Base-by-base conservation (phyloP, 805 yeast species). In the Myxozyma udenii region DNA sequence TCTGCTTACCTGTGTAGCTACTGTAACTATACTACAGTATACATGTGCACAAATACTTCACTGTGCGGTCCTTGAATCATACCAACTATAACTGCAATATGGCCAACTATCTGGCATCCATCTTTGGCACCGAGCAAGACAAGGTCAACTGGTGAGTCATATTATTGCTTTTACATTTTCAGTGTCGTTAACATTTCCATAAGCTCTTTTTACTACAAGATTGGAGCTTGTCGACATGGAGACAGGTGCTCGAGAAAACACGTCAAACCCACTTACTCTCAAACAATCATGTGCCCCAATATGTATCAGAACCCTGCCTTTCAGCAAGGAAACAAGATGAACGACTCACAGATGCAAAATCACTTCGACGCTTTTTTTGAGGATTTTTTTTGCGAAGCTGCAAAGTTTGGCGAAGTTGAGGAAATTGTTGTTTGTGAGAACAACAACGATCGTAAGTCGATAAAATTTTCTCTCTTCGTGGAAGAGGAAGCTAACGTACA, bases 201-300 rank as follows among this genome's bases (percentile, higher is more conserved):
- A 42, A 57, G 66, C 43, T 53, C 79, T 35, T 89, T 89, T 65
- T 88, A 82, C 64, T 74, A 77, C 56, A 87, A 84, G 65, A 86
- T 88, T 26, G 98, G 98, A 0, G 95, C 96, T 0, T 90, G 98
- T 63, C 75, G 96, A 53, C 96, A 90, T 66, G 96, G 96, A 0
- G 89, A 83, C 52, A 84, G 83, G 61, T 90, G 98, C 63, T 81
- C 88, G 6, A 74, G 91, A 62, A 76, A 76, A 50, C 75, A 89
- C 66, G 73, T 77, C 19, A 77, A 77, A 60, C 96, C 96, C 1
- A 67, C 72, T 5, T 67, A 72, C 37, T 84, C 95, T 0, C 72
- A 74, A 48, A 84, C 91, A 0, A 74, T 89, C 1, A 71, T 85
- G 43, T 73, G 85, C 50, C 73, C 83, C 16, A 83, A 84, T 62